Evolutionary conservation across 805 yeast genomes (phyloP).

Genomic region (Cyberlindnera euphorbiiphila): DNA sequence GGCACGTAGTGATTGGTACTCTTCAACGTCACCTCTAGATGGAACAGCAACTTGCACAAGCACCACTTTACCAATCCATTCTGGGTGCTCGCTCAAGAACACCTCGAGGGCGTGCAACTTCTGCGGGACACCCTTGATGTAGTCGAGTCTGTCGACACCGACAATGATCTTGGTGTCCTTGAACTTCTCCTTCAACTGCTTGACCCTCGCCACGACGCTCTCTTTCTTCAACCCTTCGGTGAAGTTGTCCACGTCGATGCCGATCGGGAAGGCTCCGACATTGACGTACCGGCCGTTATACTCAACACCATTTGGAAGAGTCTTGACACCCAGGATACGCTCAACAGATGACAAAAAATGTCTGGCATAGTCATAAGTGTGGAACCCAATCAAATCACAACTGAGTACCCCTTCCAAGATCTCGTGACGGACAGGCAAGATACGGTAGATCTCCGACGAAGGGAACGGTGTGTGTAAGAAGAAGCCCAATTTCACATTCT

Average conservation of each 20-base stretch:
- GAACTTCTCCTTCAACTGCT: slow-evolving; percentile 60
- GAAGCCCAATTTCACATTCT: slow-evolving; percentile 78
- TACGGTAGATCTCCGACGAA: slow-evolving; percentile 91
- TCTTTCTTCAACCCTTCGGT: slow-evolving; percentile 67
- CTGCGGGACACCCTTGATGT: slow-evolving; percentile 97
- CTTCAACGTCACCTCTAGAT: slow-evolving; percentile 96
- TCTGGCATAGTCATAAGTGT: slow-evolving; percentile 97
- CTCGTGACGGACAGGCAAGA: slow-evolving; percentile 91
- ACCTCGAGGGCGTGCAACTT: slow-evolving; percentile 95
- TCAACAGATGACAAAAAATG: slow-evolving; percentile 91
- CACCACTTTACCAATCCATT: slow-evolving; percentile 96
- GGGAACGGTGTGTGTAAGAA: slow-evolving; percentile 98
- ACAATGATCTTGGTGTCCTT: slow-evolving; percentile 80
- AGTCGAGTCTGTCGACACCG: slow-evolving; percentile 95
- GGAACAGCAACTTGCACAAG: slow-evolving; percentile 97
- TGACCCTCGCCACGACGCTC: slow-evolving; percentile 62
- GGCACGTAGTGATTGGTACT: slow-evolving; percentile 88
- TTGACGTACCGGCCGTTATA: slow-evolving; percentile 71
- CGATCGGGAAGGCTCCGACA: slow-evolving; percentile 98
- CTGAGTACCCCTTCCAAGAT: slow-evolving; percentile 87
- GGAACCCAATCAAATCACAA: slow-evolving; percentile 95
- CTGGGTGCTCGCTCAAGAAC: slow-evolving; percentile 88
- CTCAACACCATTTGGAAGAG: slow-evolving; percentile 88
- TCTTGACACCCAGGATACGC: slow-evolving; percentile 73
- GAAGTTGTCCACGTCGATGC: slow-evolving; percentile 93